phyloP scores from a whole-genome alignment of 2,329 filamentous ascomycete genomes.

The Neurospora crassa region DNA sequence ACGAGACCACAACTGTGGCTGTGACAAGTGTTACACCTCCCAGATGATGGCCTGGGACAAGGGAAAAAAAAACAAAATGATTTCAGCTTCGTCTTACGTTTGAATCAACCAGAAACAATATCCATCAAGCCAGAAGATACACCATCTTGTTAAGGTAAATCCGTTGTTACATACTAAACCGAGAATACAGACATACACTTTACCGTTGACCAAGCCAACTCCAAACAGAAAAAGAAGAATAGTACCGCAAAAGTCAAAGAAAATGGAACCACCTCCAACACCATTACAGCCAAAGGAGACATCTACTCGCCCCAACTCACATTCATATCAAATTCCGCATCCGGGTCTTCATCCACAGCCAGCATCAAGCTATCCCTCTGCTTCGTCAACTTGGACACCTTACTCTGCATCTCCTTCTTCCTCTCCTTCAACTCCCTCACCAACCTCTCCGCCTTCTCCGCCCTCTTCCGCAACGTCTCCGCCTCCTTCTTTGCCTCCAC shows the following conservation, averaged over 20 bases:
- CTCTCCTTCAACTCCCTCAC: slow-evolving; percentile 11
- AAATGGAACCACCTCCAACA: background rate
- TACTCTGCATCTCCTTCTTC: background rate
- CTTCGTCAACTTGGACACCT: background rate
- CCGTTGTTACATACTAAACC: background rate
- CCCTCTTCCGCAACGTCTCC: slow-evolving; percentile 7
- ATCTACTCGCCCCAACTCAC: background rate
- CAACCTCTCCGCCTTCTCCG: slow-evolving; percentile 10
- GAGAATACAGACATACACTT: background rate
- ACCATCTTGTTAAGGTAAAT: background rate
- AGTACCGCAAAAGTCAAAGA: background rate
- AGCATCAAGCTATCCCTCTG: background rate
- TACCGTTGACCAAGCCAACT: background rate
- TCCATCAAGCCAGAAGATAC: background rate
- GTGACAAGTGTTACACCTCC: background rate
- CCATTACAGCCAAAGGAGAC: background rate
- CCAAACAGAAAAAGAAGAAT: background rate
- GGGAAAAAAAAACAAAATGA: background rate
- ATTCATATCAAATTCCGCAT: background rate
- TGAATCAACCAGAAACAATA: background rate
- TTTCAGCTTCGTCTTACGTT: background rate
- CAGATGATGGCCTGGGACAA: background rate
- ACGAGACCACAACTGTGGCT: background rate
- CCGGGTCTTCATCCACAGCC: background rate
- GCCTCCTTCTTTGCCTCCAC: slow-evolving; percentile 7